phyloP scores from a whole-genome alignment of 345 rosid genomes.

The Syzygium jambos region DNA sequence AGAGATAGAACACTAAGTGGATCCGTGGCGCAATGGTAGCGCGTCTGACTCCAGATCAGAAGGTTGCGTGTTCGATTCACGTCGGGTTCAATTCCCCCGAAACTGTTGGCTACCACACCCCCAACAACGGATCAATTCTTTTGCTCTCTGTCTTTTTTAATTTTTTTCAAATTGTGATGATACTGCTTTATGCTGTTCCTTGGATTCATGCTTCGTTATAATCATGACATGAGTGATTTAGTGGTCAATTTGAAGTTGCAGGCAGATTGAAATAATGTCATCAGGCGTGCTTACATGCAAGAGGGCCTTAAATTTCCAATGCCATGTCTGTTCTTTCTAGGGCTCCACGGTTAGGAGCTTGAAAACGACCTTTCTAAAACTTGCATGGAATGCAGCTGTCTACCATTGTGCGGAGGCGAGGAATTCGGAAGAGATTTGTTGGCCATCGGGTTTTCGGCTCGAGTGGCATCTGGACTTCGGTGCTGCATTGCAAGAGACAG shows the following conservation, averaged over 20 bases:
- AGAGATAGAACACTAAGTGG: fast-evolving
- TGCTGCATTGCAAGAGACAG: not conserved
- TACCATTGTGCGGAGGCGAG: not conserved
- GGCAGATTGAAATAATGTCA: not conserved
- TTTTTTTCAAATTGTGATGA: no score
- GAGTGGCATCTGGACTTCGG: not conserved
- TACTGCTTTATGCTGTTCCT: not conserved
- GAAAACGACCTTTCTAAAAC: not conserved
- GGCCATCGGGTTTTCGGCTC: not conserved
- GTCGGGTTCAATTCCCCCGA: constrained; percentile 54
- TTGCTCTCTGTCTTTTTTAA: no score
- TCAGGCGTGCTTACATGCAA: not conserved
- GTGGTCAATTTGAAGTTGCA: not conserved
- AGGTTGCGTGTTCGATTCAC: constrained; percentile 96
- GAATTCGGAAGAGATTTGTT: not conserved
- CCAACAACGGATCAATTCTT: not conserved
- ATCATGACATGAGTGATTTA: not conserved
- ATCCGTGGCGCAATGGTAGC: constrained; percentile 99
- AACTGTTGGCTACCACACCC: not conserved
- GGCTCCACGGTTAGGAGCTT: not conserved
- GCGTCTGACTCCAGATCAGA: constrained; percentile 98
- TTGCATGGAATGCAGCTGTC: not conserved
- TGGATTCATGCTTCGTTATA: not conserved
- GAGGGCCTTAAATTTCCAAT: not conserved
- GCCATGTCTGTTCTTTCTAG: not conserved